These are phyloP conservation scores for Sporothrix humicola DNA, from an alignment of 2,329 filamentous ascomycete species.

Conservation along the genomic window DNA sequence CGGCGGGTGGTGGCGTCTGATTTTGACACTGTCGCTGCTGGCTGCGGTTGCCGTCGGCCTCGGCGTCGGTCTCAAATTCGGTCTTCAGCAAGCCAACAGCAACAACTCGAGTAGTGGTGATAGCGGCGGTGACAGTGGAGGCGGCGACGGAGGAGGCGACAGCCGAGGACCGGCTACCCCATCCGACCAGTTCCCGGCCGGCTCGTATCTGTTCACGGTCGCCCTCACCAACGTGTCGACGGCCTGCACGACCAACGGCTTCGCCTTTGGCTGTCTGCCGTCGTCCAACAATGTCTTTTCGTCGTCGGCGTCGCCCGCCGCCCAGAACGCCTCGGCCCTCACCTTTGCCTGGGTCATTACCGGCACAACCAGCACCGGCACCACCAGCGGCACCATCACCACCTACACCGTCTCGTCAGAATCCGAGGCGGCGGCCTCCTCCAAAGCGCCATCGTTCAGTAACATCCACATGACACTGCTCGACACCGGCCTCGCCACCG, in stretches of 20 bases:
- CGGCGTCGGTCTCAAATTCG: conserved; percentile 50
- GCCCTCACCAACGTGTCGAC: conserved; percentile 60
- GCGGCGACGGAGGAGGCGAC: neutral
- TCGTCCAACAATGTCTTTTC: conserved; percentile 45
- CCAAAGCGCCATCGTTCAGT: conserved; percentile 61
- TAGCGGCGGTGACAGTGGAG: neutral
- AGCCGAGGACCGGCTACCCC: neutral
- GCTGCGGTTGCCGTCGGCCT: conserved; percentile 47
- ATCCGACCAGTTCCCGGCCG: conserved; percentile 59
- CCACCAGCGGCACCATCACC: conserved; percentile 12
- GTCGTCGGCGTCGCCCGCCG: conserved; percentile 51
- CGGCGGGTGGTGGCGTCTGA: conserved; percentile 47
- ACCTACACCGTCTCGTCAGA: conserved; percentile 35
- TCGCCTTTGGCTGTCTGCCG: conserved; percentile 68
- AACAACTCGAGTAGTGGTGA: too few relatives aligned
- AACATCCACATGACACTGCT: conserved; percentile 57
- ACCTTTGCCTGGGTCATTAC: conserved; percentile 68
- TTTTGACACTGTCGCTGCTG: conserved; percentile 42
- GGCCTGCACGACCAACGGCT: conserved; percentile 62
- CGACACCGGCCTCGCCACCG: conserved; percentile 54
- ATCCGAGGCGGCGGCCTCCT: conserved; percentile 56
- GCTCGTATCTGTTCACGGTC: conserved; percentile 66
- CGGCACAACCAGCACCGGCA: conserved; percentile 29
- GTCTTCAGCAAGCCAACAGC: conserved; percentile 42
- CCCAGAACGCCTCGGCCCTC: conserved; percentile 49